Base-by-base conservation (phyloP, 1,284 basidiomycete species). In the Mrakiaceae sp. region DNA sequence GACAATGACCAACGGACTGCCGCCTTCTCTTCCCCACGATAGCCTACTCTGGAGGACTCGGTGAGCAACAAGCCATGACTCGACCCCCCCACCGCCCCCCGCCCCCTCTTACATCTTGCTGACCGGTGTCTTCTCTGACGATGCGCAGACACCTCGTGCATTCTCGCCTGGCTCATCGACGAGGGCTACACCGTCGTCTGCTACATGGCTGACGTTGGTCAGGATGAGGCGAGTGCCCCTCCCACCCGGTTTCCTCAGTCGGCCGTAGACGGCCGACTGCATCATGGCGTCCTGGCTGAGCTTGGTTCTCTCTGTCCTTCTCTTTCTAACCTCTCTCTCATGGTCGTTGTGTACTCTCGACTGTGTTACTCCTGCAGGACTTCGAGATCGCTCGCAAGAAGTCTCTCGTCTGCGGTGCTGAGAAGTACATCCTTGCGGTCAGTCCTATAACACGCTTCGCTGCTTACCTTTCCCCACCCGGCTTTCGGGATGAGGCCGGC, bases 141-240 rank as follows among this genome's bases (percentile, higher is more conserved):
- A 40, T 60, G 27, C 53, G 39, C 71, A 92, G 91, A 97, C 78
- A 96, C 93, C 50, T 95, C 92, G 50, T 96, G 92, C 78, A 97
- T 97, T 78, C 85, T 96, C 71, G 89, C 89, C 63, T 96, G 92
- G 92, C 81, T 96, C 78, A 95, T 98, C 77, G 94, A 98, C 77
- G 83, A 98, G 76, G 93, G 92, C 64, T 98, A 98, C 79, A 90
- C 98, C 74, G 95, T 98, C 69, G 86, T 90, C 71, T 92, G 94
- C 52, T 98, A 95, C 83, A 96, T 98, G 93, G 94, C 94, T 60
- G 92, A 98, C 79, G 92, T 98, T 70, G 95, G 95, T 44, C 95
- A 98, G 78, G 93, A 98, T 78, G 95, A 98, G 82, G 90, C 86
- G 66, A 63, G 78, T 70, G 27, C 5, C 8, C 12, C 16, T 66